Evolutionary conservation across 805 yeast species (phyloP).

Genomic region (Lipomyces orientalis): DNA sequence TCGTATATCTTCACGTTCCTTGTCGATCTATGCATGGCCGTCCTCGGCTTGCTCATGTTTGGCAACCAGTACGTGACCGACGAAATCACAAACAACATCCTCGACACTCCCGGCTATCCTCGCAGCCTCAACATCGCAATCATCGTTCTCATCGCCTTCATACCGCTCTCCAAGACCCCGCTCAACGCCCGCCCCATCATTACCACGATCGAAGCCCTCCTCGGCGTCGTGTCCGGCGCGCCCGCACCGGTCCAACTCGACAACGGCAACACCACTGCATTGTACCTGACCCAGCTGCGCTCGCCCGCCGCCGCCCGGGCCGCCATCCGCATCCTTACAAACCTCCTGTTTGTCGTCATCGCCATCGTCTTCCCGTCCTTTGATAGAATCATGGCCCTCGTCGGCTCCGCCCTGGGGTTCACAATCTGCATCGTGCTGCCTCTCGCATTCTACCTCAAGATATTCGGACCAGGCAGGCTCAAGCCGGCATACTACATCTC

Average conservation of each 20-base stretch:
- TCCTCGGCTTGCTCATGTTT: conserved; percentile 78
- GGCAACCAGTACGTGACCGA: conserved; percentile 53
- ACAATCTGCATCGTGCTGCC: conserved; percentile 82
- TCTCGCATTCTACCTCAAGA: conserved; percentile 66
- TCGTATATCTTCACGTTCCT: conserved; percentile 64
- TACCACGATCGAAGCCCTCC: conserved; percentile 66
- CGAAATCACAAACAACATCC: conserved; percentile 69
- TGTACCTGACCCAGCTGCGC: neutral
- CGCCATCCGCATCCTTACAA: conserved; percentile 55
- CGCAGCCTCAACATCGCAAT: conserved; percentile 55
- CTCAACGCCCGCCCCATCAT: conserved; percentile 82
- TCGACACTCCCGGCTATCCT: conserved; percentile 73
- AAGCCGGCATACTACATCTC: conserved; percentile 17
- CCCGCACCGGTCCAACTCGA: conserved; percentile 18
- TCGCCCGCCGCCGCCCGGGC: conserved; percentile 27
- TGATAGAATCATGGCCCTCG: conserved; percentile 77
- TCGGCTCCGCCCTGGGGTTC: conserved; percentile 83
- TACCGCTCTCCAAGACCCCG: conserved; percentile 86
- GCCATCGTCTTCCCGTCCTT: conserved; percentile 76
- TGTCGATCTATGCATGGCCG: conserved; percentile 66
- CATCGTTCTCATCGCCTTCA: conserved; percentile 73
- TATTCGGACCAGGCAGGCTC: conserved; percentile 48
- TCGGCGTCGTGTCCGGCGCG: conserved; percentile 45
- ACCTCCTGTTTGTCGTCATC: conserved; percentile 60
- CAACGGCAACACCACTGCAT: neutral